phyloP scores from a whole-genome alignment of 345 rosid species.

The Moricandia moricandioides region DNA sequence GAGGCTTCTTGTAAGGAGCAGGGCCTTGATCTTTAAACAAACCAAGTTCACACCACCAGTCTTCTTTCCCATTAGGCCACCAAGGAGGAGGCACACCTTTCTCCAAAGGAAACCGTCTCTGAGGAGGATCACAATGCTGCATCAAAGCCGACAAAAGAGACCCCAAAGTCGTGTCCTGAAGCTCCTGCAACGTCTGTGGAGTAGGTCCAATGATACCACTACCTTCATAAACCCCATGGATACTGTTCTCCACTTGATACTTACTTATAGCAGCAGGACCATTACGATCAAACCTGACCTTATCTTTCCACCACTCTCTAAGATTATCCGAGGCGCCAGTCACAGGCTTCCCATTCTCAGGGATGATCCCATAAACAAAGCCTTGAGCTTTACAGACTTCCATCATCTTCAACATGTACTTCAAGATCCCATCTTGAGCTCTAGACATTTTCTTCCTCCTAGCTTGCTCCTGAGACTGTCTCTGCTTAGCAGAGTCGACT shows the following conservation, averaged over 20 bases:
- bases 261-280: too few species aligned
- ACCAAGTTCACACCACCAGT: slow-evolving; percentile 88
- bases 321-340: too few species aligned
- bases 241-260: slow-evolving; percentile 73
- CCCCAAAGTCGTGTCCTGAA: slow-evolving; percentile 96
- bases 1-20: slow-evolving; percentile 89
- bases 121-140: slow-evolving; percentile 99
- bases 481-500: slow-evolving; percentile 70
- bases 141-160: slow-evolving; percentile 89
- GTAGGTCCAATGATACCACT: too few species aligned
- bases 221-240: slow-evolving; percentile 49
- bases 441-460: slow-evolving; percentile 98
- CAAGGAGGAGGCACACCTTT: slow-evolving; percentile 94
- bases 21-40: slow-evolving; percentile 70
- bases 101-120: slow-evolving; percentile 85
- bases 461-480: slow-evolving; percentile 85
- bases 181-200: slow-evolving; percentile 80
- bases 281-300: too few species aligned
- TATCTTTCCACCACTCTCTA: too few species aligned
- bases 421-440: slow-evolving; percentile 97
- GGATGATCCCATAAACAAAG: slow-evolving; percentile 92
- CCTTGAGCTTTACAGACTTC: slow-evolving; percentile 97
- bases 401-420: slow-evolving; percentile 97
- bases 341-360: slow-evolving; percentile 96
- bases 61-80: slow-evolving; percentile 95